Evolutionary conservation across 2,329 filamentous ascomycete genomes (phyloP).

Genomic region (Trichophyton mentagrophytes): DNA sequence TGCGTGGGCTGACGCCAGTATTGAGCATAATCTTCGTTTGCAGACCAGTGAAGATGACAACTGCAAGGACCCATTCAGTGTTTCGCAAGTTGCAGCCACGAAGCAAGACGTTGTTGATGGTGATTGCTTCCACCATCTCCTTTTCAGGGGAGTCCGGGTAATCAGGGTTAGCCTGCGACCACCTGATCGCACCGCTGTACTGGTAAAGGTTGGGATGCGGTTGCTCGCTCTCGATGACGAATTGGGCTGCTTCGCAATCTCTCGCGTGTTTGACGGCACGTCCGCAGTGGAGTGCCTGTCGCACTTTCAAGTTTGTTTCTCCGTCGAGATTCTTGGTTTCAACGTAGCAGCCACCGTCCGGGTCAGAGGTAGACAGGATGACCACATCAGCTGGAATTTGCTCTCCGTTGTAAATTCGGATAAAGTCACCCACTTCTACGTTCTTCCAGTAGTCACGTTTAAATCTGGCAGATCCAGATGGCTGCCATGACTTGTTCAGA

Average conservation of each 20-base stretch:
- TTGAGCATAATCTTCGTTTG: constrained; percentile 99
- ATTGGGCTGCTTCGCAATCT: constrained; percentile 82
- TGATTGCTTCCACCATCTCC: constrained; percentile 82
- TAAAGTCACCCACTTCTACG: constrained; percentile 86
- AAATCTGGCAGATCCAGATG: constrained; percentile 64
- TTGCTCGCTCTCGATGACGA: constrained; percentile 76
- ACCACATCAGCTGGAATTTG: constrained; percentile 89
- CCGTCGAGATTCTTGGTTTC: constrained; percentile 98
- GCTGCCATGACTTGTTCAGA: constrained; percentile 56
- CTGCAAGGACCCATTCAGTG: constrained; percentile 86
- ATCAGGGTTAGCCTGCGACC: constrained; percentile 60
- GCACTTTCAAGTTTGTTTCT: constrained; percentile 93
- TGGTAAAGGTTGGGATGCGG: constrained; percentile 91
- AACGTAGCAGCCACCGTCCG: constrained; percentile 89
- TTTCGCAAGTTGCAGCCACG: constrained; percentile 89
- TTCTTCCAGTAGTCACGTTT: constrained; percentile 93
- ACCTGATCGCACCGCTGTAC: constrained; percentile 80
- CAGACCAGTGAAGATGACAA: constrained; percentile 87
- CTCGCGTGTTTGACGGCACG: constrained; percentile 72
- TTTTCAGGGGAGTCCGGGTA: constrained; percentile 50
- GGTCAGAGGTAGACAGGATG: constrained; percentile 82
- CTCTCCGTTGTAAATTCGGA: constrained; percentile 91
- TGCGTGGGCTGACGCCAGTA: constrained; percentile 85
- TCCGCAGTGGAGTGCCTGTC: constrained; percentile 77
- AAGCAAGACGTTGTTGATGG: constrained; percentile 88